phyloP scores from a whole-genome alignment of 768 basidiomycete genomes.

The Pilatotrama ljubarskyi region DNA sequence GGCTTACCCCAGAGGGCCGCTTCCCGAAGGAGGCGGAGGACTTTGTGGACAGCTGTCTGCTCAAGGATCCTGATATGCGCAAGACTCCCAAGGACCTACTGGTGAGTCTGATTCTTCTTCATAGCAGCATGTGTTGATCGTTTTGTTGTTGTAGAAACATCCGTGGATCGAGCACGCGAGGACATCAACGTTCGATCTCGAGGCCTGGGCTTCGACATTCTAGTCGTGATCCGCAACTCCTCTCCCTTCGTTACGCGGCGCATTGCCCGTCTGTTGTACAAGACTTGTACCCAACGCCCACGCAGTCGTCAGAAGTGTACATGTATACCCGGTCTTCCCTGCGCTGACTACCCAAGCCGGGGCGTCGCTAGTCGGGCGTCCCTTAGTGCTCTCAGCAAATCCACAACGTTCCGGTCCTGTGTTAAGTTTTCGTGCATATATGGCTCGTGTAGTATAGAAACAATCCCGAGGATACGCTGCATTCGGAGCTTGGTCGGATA shows the following conservation, averaged over 20 bases:
- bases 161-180: constrained; percentile 71
- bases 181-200: constrained; percentile 64
- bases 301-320: constrained; percentile 16
- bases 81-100: constrained; percentile 86
- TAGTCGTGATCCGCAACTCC: constrained; percentile 35
- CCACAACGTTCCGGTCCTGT: background rate
- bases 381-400: constrained; percentile 7
- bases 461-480: constrained; percentile 8
- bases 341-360: background rate
- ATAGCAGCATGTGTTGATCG: constrained; percentile 6
- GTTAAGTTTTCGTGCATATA: background rate
- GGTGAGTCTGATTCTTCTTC: constrained; percentile 44
- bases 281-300: background rate
- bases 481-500: constrained; percentile 1
- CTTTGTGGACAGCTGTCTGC: constrained; percentile 87
- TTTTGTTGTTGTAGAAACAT: constrained; percentile 52
- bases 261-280: background rate
- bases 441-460: constrained; percentile 16
- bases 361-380: constrained; percentile 4
- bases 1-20: constrained; percentile 71
- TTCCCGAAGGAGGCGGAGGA: constrained; percentile 74
- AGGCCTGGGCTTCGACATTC: constrained; percentile 79
- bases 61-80: constrained; percentile 85
- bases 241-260: background rate
- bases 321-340: constrained; percentile 17